Evolutionary conservation across 352 stramenopile species (phyloP).

Genomic region (Lagenidium giganteum): DNA sequence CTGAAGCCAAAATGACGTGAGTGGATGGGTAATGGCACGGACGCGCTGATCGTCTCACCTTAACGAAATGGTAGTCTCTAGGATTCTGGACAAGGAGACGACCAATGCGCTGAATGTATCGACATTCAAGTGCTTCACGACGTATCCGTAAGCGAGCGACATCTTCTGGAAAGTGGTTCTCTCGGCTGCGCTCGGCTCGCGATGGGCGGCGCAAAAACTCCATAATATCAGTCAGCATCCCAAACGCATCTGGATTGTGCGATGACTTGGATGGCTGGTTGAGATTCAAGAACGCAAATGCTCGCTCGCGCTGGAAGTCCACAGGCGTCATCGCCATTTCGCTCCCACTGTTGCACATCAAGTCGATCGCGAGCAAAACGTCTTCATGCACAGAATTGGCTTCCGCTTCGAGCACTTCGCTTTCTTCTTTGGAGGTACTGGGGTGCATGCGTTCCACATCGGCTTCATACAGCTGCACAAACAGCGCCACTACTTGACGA

Average conservation of each 20-base stretch:
- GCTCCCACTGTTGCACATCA: slow-evolving; percentile 23
- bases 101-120: slow-evolving; percentile 44
- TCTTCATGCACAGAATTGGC: too few relatives aligned
- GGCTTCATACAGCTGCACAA: slow-evolving; percentile 14
- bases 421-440: slow-evolving; percentile 1
- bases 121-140: slow-evolving; percentile 27
- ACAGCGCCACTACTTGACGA: slow-evolving; percentile 14
- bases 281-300: slow-evolving; percentile 27
- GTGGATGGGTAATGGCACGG: slow-evolving; percentile 8
- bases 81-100: slow-evolving; percentile 34
- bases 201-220: slow-evolving; percentile 22
- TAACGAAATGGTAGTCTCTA: slow-evolving; percentile 49
- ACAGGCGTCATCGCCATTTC: slow-evolving; percentile 18
- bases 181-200: neutral
- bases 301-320: slow-evolving; percentile 26
- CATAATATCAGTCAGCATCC: slow-evolving; percentile 35
- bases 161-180: too few relatives aligned
- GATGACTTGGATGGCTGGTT: slow-evolving; percentile 20
- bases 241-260: slow-evolving; percentile 48
- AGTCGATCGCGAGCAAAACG: neutral
- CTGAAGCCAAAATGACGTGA: slow-evolving; percentile 15
- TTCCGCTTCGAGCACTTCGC: too few relatives aligned
- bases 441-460: too few relatives aligned
- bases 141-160: neutral
- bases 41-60: too few relatives aligned